Conservation (phyloP, 257 asterid genomes). For the Oldenlandia corymbosa region DNA sequence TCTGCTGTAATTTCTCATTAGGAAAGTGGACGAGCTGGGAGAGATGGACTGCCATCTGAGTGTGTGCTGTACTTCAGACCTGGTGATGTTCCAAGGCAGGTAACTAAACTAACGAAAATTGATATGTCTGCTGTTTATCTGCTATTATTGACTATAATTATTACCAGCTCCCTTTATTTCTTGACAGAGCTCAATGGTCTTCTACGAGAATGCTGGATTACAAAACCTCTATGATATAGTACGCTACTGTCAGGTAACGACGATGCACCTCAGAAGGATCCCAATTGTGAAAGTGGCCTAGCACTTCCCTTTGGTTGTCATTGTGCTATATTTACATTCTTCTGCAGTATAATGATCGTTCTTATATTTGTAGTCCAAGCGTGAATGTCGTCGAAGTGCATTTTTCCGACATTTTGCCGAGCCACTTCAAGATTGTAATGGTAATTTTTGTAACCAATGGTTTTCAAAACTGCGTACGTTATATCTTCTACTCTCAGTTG, state of each 20-base stretch:
- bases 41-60: slow-evolving; percentile 99
- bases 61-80: slow-evolving; percentile 88
- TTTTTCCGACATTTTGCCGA: slow-evolving; percentile 93
- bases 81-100: slow-evolving; percentile 96
- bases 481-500: not conserved
- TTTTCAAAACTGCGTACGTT: slow-evolving; percentile 10
- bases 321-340: not conserved
- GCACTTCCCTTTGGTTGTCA: no score
- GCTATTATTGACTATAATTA: slow-evolving; percentile 15
- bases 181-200: slow-evolving; percentile 98
- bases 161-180: slow-evolving; percentile 15
- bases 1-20: slow-evolving; percentile 32
- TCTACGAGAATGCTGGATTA: slow-evolving; percentile 87
- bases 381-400: slow-evolving; percentile 84
- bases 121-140: slow-evolving; percentile 7
- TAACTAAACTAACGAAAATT: slow-evolving; percentile 30
- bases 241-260: slow-evolving; percentile 81
- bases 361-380: slow-evolving; percentile 51
- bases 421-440: slow-evolving; percentile 84
- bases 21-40: slow-evolving; percentile 99
- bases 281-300: no score
- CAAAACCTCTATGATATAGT: slow-evolving; percentile 89
- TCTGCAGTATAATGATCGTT: not conserved
- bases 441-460: slow-evolving; percentile 33
- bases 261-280: no score